Evolutionary conservation across 2,329 filamentous ascomycete genomes (phyloP), one percentile per base, ranked within the genome.

Genomic region (Mariannaea sp.): DNA sequence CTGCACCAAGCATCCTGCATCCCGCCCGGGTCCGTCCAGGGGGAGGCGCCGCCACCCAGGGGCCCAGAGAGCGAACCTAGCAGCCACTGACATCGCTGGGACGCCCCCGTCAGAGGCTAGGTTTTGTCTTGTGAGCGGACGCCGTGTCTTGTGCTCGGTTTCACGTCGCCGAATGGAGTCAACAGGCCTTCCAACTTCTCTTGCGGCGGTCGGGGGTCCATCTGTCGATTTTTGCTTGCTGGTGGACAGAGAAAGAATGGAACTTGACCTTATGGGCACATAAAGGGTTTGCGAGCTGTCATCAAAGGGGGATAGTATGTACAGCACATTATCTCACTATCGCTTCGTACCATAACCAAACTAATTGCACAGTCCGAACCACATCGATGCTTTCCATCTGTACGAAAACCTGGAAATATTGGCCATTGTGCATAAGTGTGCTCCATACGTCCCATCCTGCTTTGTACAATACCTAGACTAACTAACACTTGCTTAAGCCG

Each of bases 31-130:
- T n/a, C n/a, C 50, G 42, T 35, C 48, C 62, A 65, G 62, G 62
- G 61, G 62, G 62, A 58, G 62, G 62, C 54, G 62, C 54, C 60
- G 58, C 62, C 62, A 26, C 61, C 57, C 41, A 53, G 57, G n/a
- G n/a, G 48, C 56, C 56, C 49, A 6, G 16, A 38, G 5, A 7
- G 8, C 8, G 16, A 14, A 5, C 46, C 53, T 39, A 43, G 50
- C 52, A 57, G 40, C 58, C 61, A 61, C 49, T 65, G 58, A 59
- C 55, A 61, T 36, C 14, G 44, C 45, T 39, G 45, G 51, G 33
- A 33, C 39, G 20, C 24, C 43, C 29, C 43, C 38, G 32, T 32
- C 24, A 29, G 53, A 56, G 42, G 19, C 50, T n/a, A 12, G 26
- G 26, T 7, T 7, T 29, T 7, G 26, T 7, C 12, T 12, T 7